phyloP scores from a whole-genome alignment of 441 rosid genomes.

The Populus hybrid region DNA sequence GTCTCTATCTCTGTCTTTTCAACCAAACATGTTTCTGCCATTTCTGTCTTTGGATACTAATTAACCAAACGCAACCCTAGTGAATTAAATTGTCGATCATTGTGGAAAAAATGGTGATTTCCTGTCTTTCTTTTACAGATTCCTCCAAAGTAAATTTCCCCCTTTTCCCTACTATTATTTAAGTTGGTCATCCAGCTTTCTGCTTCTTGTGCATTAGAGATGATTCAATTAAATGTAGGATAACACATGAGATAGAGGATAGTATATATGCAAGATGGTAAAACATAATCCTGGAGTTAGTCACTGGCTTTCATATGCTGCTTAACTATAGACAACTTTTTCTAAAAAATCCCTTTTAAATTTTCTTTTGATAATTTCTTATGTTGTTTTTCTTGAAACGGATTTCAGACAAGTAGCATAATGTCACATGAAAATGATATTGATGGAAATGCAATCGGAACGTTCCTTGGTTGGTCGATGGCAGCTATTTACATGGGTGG shows the following conservation, averaged over 20 bases:
- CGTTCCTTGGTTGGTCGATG: constrained; percentile 82
- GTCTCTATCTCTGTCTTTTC: no score
- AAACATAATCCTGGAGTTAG: not conserved
- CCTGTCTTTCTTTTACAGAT: not conserved
- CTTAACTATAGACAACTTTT: not conserved
- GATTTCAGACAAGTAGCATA: constrained; percentile 42
- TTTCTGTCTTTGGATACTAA: no score
- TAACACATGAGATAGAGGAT: not conserved
- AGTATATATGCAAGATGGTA: not conserved
- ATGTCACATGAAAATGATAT: constrained; percentile 24
- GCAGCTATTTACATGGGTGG: constrained; percentile 91
- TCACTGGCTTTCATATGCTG: not conserved
- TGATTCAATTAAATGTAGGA: not conserved
- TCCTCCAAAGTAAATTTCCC: not conserved
- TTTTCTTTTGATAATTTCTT: not conserved
- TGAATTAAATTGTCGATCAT: not conserved
- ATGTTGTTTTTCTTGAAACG: constrained; percentile 3
- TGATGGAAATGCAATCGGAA: constrained; percentile 47
- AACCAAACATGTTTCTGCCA: no score
- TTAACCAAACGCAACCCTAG: not conserved
- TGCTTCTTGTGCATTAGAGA: not conserved
- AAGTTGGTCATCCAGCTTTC: not conserved
- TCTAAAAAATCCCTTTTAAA: not conserved
- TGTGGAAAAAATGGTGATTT: not conserved
- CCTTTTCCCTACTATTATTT: not conserved